Evolutionary conservation across 805 yeast genomes (phyloP).

Genomic region (Myxozyma melibiosi): DNA sequence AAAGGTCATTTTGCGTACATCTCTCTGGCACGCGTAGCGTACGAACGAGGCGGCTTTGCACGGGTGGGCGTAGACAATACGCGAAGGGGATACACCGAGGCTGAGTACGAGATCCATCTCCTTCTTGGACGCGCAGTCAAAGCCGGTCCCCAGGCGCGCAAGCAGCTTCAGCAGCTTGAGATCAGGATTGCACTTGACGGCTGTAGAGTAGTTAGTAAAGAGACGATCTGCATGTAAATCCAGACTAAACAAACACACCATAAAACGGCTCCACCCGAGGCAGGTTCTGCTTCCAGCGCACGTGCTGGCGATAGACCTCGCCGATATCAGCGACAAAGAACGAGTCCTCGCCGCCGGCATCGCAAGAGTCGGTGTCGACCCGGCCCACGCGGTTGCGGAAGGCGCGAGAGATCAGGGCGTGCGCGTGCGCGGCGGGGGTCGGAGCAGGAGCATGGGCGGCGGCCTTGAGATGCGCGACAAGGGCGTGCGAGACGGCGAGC

Average conservation of each 20-base stretch:
- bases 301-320: conserved; percentile 60
- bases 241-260: conserved; percentile 18
- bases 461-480: neutral
- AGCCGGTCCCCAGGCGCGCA: conserved; percentile 66
- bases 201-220: conserved; percentile 42
- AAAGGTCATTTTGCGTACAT: conserved; percentile 77
- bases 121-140: conserved; percentile 89
- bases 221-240: neutral
- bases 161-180: conserved; percentile 57
- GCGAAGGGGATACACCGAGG: conserved; percentile 62
- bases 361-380: conserved; percentile 60
- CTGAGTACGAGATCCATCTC: conserved; percentile 72
- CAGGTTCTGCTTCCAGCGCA: conserved; percentile 63
- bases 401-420: conserved; percentile 29
- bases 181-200: conserved; percentile 92
- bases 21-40: conserved; percentile 59
- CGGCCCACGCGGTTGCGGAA: conserved; percentile 17
- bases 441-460: conserved; percentile 2
- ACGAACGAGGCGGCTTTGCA: conserved; percentile 82
- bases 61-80: conserved; percentile 90
- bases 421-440: conserved; percentile 14
- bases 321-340: conserved; percentile 87
- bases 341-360: conserved; percentile 78
- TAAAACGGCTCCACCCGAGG: conserved; percentile 82
- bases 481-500: neutral